Percentiles rank a stretch among this genome's conserved stretches.
Evolutionary conservation across 1,139 yeast genomes (phyloP).

Genomic region (Candida sanyaensis): DNA sequence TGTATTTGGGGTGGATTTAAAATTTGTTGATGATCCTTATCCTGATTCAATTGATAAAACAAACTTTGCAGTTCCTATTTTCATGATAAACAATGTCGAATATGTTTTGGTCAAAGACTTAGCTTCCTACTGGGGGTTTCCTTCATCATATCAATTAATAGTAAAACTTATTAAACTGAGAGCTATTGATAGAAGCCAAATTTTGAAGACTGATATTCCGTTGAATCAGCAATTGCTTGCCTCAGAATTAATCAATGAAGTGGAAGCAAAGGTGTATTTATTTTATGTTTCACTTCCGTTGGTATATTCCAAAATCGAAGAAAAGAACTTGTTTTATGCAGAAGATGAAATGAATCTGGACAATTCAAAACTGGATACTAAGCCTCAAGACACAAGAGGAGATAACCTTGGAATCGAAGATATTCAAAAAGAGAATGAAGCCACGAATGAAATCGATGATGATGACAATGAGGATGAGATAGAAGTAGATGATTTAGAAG

Average conservation of each 20-base stretch:
- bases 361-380: neutral
- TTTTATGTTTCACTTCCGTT: slow-evolving; percentile 30
- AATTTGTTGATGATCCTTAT: neutral
- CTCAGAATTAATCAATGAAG: slow-evolving; percentile 20
- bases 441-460: neutral
- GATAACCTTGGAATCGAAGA: too few species aligned
- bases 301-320: slow-evolving; percentile 19
- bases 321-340: slow-evolving; percentile 15
- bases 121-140: slow-evolving; percentile 40
- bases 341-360: neutral
- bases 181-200: slow-evolving; percentile 20
- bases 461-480: slow-evolving; percentile 10
- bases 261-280: slow-evolving; percentile 21
- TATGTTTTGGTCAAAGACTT: slow-evolving; percentile 35
- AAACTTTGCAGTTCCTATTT: slow-evolving; percentile 13
- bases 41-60: slow-evolving; percentile 4
- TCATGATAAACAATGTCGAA: slow-evolving; percentile 11
- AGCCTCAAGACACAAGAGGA: too few species aligned
- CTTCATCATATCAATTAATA: slow-evolving; percentile 46
- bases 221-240: slow-evolving; percentile 27
- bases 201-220: slow-evolving; percentile 21
- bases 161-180: slow-evolving; percentile 26
- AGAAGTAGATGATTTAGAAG: slow-evolving; percentile 9
- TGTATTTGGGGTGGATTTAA: neutral
- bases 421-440: neutral